These are phyloP conservation scores for Hyaloperonospora arabidopsidis DNA, from an alignment of 352 stramenopile species.

Conservation along the genomic window DNA sequence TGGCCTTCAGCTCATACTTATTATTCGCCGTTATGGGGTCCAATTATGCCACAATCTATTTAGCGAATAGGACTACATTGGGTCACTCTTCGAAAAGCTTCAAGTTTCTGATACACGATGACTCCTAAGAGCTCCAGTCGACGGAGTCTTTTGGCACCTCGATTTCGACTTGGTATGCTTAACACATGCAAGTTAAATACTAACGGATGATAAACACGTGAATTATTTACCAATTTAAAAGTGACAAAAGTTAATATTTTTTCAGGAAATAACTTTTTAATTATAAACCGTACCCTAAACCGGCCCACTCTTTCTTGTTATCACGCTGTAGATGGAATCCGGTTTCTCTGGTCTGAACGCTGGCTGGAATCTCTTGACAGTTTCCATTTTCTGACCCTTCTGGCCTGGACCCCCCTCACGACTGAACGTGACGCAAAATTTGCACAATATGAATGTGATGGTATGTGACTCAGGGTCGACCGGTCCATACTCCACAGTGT, in stretches of 20 bases:
- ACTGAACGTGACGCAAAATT: background rate
- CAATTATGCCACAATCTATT: background rate
- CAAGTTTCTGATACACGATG: background rate
- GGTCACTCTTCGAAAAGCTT: background rate
- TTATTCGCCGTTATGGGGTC: background rate
- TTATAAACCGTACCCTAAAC: no score
- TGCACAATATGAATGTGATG: background rate
- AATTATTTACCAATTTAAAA: no score
- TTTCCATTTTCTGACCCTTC: background rate
- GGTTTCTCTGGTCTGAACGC: background rate
- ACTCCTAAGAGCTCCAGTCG: no score
- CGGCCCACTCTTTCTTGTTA: background rate
- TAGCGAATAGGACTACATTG: background rate
- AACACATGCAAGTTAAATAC: no score
- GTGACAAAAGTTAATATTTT: no score
- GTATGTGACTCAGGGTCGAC: background rate
- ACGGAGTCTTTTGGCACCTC: no score
- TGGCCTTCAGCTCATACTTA: background rate
- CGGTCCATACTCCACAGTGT: background rate
- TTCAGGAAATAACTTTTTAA: no score
- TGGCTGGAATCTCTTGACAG: background rate
- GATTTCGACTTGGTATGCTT: no score
- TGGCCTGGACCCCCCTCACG: background rate
- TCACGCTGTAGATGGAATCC: background rate
- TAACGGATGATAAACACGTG: no score